phyloP scores from a whole-genome alignment of 805 yeast genomes.

The Starmerella geochares region DNA sequence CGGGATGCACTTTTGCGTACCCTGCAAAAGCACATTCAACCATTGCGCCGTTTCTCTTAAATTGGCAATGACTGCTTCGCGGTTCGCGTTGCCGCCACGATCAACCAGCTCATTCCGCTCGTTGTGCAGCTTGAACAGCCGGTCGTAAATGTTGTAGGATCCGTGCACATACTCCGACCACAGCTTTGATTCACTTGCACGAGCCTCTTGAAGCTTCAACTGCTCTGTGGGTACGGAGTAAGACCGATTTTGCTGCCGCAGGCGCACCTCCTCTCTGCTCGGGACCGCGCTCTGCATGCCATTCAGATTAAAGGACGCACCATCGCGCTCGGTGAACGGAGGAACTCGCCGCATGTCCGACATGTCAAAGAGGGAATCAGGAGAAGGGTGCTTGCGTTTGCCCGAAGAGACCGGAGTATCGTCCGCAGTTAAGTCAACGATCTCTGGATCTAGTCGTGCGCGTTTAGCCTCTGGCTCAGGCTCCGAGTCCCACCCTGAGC shows the following conservation, averaged over 20 bases:
- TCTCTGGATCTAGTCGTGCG: slow-evolving; percentile 1
- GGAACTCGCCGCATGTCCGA: slow-evolving; percentile 13
- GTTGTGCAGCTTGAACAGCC: slow-evolving; percentile 1
- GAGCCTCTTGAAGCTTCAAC: not conserved
- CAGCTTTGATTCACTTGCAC: not conserved
- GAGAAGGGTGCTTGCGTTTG: not conserved
- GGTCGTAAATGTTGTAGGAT: not conserved
- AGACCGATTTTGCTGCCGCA: slow-evolving; percentile 12
- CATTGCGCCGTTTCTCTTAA: not conserved
- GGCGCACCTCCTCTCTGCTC: not conserved
- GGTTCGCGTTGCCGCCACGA: not conserved
- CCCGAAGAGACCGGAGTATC: not conserved
- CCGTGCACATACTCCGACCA: slow-evolving; percentile 4
- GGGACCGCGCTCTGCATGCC: slow-evolving; percentile 8
- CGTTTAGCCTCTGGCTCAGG: not conserved
- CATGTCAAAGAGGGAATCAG: slow-evolving; percentile 14
- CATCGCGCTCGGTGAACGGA: slow-evolving; percentile 21
- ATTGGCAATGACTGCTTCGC: not conserved
- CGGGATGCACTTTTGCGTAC: not conserved
- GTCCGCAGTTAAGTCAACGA: not conserved
- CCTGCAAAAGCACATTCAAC: not conserved
- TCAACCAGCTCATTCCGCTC: not conserved
- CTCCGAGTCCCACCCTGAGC: not conserved
- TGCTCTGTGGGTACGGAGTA: not conserved
- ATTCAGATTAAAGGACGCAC: slow-evolving; percentile 12